Conservation (phyloP, 805 yeast genomes). For the Naumovozyma castellii region DNA sequence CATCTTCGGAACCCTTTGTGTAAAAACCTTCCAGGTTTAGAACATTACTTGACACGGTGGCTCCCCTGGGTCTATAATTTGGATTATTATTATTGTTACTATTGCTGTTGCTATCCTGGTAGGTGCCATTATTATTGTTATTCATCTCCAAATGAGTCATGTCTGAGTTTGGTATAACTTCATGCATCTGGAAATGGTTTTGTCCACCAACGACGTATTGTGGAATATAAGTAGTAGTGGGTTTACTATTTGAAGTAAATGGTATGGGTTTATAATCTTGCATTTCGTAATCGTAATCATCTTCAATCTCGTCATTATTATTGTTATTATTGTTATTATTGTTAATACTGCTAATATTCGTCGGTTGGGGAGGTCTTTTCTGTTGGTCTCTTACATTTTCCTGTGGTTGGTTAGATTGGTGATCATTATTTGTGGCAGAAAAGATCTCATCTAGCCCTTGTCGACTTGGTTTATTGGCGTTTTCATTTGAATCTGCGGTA, state of each 20-base stretch:
- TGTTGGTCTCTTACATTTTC: too few species aligned
- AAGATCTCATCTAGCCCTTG: too few species aligned
- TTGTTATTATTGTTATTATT: conserved; percentile 1
- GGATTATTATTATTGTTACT: conserved; percentile 4
- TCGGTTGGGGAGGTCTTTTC: too few species aligned
- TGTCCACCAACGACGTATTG: conserved; percentile 15
- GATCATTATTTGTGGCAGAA: too few species aligned
- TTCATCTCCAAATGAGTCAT: not conserved
- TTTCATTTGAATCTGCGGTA: too few species aligned
- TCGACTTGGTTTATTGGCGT: too few species aligned
- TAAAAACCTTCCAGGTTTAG: conserved; percentile 13
- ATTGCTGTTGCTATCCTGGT: conserved; percentile 4
- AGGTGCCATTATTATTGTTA: conserved; percentile 1
- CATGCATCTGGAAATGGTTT: conserved; percentile 21
- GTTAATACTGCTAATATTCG: conserved; percentile 2
- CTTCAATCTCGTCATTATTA: conserved; percentile 1
- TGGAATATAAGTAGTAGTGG: conserved; percentile 21
- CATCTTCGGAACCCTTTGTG: not conserved
- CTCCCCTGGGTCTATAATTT: conserved; percentile 12
- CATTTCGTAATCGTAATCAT: conserved; percentile 15
- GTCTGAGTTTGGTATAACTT: conserved; percentile 27
- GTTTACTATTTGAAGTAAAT: conserved; percentile 1
- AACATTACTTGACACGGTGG: conserved; percentile 19
- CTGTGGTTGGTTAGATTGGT: too few species aligned
- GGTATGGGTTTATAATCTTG: conserved; percentile 11